Percentiles rank a stretch among this genome's conserved stretches.
phyloP scores from a whole-genome alignment of 2,329 filamentous ascomycete genomes.

The Colletotrichum sp. region DNA sequence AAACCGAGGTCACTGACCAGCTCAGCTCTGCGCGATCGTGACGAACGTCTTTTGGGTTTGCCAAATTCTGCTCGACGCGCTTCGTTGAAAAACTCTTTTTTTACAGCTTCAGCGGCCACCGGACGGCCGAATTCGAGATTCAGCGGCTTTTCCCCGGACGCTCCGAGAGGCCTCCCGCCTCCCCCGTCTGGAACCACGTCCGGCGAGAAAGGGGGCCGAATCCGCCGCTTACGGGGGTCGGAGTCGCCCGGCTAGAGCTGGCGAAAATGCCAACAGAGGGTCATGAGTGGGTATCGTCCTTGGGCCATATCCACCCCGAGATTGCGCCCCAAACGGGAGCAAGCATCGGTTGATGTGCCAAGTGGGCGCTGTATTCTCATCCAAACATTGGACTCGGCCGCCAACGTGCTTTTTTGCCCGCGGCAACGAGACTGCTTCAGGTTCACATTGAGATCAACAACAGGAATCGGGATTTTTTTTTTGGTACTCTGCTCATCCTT shows the following conservation, averaged over 20 bases:
- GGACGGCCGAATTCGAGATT: neutral
- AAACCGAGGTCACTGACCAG: neutral
- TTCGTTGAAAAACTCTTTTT: neutral
- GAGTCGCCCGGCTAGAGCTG: neutral
- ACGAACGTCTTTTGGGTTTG: neutral
- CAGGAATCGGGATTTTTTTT: neutral
- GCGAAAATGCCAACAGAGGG: neutral
- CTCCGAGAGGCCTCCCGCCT: neutral
- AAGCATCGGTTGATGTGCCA: neutral
- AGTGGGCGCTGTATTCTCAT: neutral
- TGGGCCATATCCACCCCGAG: slow-evolving; percentile 1
- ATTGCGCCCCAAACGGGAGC: slow-evolving; percentile 5
- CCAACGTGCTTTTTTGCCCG: neutral
- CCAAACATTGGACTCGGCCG: neutral
- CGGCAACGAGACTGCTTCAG: neutral
- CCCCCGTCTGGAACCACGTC: neutral
- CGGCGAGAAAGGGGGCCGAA: neutral
- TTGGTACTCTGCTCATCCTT: neutral
- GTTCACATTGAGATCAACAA: neutral
- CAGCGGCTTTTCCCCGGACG: neutral
- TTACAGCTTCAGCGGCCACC: neutral
- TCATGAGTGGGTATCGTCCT: neutral
- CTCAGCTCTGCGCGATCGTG: neutral
- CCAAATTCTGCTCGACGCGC: neutral
- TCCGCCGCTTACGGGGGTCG: neutral